Evolutionary conservation across 2,329 filamentous ascomycete genomes (phyloP), one percentile per base, ranked within the genome.

Genomic region (Nigrograna mackinnonii): DNA sequence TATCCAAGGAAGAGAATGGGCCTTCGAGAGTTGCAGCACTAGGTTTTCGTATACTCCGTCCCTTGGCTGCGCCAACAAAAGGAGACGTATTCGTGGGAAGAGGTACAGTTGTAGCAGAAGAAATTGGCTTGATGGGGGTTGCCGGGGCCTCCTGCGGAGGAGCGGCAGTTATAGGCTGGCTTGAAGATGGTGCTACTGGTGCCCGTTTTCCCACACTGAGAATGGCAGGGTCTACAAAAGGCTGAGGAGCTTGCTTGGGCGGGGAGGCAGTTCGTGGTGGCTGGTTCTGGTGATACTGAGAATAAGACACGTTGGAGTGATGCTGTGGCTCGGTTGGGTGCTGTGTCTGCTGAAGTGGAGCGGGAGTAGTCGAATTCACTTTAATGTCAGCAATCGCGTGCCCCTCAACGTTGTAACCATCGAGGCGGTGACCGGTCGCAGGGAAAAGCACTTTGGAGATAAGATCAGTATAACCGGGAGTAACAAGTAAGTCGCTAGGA

Each of bases 201-300:
- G 67, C 46, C 57, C 57, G 54, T 46, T 66, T 74, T 16, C 67
- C 67, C 62, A 89, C 80, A 61, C 88, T 91, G 34, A 95, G 64
- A 41, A 95, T 95, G 3, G 89, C 89, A 9, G 89, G 89, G 57
- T 95, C 89, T n/a, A 85, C 78, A 58, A 94, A 90, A 0, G 55
- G 43, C 21, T 75, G 57, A 21, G 74, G 54, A 49, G 71, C 65
- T 39, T 55, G 45, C 24, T 34, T 44, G 22, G 54, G 44, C 19
- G 58, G 50, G 28, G 57, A 55, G 41, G 60, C 47, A 28, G 55
- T 46, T 9, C 55, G 48, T 34, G 46, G 14, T 37, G 41, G 40
- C 22, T 44, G 46, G 17, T 24, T 37, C 22, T 43, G 39, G 11
- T 44, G 45, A 19, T 49, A 52, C 37, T 49, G 50, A 35, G 44